Conservation (phyloP, 495 filamentous ascomycete genomes). For the Evansstolkia leycettana region DNA sequence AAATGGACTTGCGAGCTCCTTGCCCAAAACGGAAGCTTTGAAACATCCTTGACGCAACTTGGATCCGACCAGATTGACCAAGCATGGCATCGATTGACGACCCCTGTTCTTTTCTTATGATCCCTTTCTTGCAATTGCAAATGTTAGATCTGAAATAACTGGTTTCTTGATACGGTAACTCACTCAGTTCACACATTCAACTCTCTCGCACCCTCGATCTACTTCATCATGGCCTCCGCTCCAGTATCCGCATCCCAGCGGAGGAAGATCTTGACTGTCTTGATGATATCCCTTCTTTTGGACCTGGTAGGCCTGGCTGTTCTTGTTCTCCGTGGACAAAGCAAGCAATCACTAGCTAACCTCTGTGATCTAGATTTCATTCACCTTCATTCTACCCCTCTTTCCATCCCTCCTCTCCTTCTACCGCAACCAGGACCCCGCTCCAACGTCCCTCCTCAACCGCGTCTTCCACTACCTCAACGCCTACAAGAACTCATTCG, state of each 20-base stretch:
- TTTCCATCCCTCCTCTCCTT: slow-evolving; percentile 91
- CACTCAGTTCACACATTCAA: too few species aligned
- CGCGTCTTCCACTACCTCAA: slow-evolving; percentile 75
- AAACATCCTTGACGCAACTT: too few species aligned
- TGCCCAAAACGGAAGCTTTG: too few species aligned
- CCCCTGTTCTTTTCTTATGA: too few species aligned
- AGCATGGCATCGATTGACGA: too few species aligned
- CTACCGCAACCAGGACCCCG: slow-evolving; percentile 61
- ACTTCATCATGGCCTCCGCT: slow-evolving; percentile 23
- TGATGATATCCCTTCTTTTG: slow-evolving; percentile 58
- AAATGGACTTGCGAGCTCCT: too few species aligned
- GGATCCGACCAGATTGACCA: too few species aligned
- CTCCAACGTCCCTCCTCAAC: slow-evolving; percentile 52
- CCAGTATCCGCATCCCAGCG: slow-evolving; percentile 29
- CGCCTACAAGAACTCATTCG: slow-evolving; percentile 88
- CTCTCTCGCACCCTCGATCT: too few species aligned
- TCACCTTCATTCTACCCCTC: slow-evolving; percentile 95
- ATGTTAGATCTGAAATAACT: too few species aligned
- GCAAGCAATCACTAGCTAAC: slow-evolving; percentile 1
- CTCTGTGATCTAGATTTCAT: slow-evolving; percentile 47
- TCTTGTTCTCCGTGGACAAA: background rate
- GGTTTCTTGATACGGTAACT: too few species aligned
- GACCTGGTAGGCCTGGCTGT: slow-evolving; percentile 42
- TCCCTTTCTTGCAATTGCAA: too few species aligned
- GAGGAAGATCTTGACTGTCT: slow-evolving; percentile 73